A percentile compares a stretch with the other conserved stretches of the same genome.
Conservation (phyloP, 805 yeast species). For the Kazachstania martiniae region DNA sequence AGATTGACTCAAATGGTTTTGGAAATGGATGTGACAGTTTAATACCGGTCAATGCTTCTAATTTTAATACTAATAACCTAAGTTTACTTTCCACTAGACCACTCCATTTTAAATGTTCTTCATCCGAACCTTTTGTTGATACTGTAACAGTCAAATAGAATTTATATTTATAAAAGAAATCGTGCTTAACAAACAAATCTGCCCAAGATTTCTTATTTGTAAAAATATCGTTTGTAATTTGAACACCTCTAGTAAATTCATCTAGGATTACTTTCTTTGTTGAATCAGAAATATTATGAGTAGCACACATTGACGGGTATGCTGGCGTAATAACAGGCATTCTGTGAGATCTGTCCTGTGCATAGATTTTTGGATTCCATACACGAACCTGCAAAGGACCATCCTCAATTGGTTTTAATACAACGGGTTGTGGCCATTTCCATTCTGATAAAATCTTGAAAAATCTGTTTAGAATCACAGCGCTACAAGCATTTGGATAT, state of each 20-base stretch:
- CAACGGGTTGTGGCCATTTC: constrained; percentile 98
- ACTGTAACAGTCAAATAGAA: constrained; percentile 78
- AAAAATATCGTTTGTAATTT: constrained; percentile 56
- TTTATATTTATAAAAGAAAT: constrained; percentile 74
- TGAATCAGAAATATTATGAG: constrained; percentile 86
- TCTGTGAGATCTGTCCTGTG: constrained; percentile 77
- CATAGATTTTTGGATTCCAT: constrained; percentile 91
- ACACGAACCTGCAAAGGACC: constrained; percentile 94
- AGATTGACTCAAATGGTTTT: constrained; percentile 56
- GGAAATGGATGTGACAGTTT: constrained; percentile 84
- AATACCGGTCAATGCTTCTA: constrained; percentile 69
- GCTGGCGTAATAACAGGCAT: constrained; percentile 99
- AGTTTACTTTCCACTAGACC: constrained; percentile 88
- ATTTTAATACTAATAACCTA: constrained; percentile 69
- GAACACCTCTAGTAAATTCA: constrained; percentile 73
- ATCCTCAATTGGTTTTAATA: constrained; percentile 86
- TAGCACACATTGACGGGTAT: constrained; percentile 88
- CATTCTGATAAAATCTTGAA: constrained; percentile 79
- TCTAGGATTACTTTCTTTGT: constrained; percentile 71
- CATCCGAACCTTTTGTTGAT: constrained; percentile 59
- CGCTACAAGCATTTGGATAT: constrained; percentile 91
- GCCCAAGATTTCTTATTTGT: constrained; percentile 60
- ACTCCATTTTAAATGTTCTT: constrained; percentile 82
- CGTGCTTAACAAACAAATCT: constrained; percentile 66
- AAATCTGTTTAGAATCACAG: constrained; percentile 82